These are phyloP conservation scores for Terfezia boudieri DNA, from an alignment of 495 filamentous ascomycete species.

Conservation along the genomic window DNA sequence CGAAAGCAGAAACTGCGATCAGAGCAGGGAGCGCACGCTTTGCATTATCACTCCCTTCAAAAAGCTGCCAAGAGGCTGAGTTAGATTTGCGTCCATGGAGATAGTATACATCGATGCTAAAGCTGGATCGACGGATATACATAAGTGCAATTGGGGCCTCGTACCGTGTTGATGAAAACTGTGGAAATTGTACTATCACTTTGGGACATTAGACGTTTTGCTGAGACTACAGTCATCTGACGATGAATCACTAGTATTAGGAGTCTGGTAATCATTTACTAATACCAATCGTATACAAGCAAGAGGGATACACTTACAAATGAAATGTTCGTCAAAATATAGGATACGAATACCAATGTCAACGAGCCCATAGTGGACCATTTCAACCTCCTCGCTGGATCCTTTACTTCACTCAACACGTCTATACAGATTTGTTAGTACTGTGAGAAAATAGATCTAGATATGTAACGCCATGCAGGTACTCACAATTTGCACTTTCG, in stretches of 20 bases:
- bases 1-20: constrained; percentile 27
- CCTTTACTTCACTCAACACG: constrained; percentile 25
- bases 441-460: background rate
- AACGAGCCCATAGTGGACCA: constrained; percentile 20
- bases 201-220: background rate
- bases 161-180: background rate
- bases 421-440: background rate
- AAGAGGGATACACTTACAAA: constrained; percentile 20
- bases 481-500: constrained; percentile 25
- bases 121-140: too few relatives aligned
- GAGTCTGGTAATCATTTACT: background rate
- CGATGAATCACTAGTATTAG: background rate
- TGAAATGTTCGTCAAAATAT: constrained; percentile 25
- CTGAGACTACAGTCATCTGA: background rate
- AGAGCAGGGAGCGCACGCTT: constrained; percentile 21
- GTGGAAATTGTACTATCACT: background rate
- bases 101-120: too few relatives aligned
- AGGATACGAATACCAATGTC: constrained; percentile 19
- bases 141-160: too few relatives aligned
- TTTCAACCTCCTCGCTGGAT: constrained; percentile 23
- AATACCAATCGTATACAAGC: background rate
- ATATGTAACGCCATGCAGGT: background rate
- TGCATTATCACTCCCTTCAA: background rate
- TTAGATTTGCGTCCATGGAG: too few relatives aligned
- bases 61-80: background rate